A percentile compares a stretch with the other conserved stretches of the same genome.
These are phyloP conservation scores for Paecilomyces niveus DNA, from an alignment of 2,329 filamentous ascomycete genomes.

Conservation along the genomic window DNA sequence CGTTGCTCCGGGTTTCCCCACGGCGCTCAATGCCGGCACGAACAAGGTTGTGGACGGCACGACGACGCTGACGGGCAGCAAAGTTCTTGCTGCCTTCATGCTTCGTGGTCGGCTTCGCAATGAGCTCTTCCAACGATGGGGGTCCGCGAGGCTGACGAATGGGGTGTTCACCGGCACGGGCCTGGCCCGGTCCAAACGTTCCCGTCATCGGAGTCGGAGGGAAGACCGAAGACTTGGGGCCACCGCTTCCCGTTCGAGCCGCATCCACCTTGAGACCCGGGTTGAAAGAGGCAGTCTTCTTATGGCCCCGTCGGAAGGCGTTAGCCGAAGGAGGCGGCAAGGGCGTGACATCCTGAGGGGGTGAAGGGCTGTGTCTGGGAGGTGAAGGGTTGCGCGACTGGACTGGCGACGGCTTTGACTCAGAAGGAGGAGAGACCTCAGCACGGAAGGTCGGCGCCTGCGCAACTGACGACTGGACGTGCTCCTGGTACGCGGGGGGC, in stretches of 20 bases:
- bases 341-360: conserved; percentile 61
- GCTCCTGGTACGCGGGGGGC: conserved; percentile 22
- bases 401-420: conserved; percentile 49
- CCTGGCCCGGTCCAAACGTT: conserved; percentile 87
- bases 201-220: conserved; percentile 75
- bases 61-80: conserved; percentile 81
- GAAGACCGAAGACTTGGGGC: conserved; percentile 72
- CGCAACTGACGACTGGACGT: conserved; percentile 43
- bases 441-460: conserved; percentile 61
- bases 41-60: conserved; percentile 84
- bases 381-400: conserved; percentile 57
- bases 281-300: conserved; percentile 73
- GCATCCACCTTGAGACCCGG: conserved; percentile 50
- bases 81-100: conserved; percentile 98
- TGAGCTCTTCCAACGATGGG: conserved; percentile 83
- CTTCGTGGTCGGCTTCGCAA: conserved; percentile 81
- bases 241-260: conserved; percentile 50
- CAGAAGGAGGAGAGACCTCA: conserved; percentile 73
- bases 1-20: conserved; percentile 59
- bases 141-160: conserved; percentile 88
- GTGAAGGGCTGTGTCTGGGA: conserved; percentile 58
- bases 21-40: conserved; percentile 83
- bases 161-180: conserved; percentile 88
- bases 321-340: conserved; percentile 83
- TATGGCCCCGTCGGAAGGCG: conserved; percentile 87